Base-by-base conservation (phyloP, 2,329 filamentous ascomycete genomes). In the Lachnellula arida region DNA sequence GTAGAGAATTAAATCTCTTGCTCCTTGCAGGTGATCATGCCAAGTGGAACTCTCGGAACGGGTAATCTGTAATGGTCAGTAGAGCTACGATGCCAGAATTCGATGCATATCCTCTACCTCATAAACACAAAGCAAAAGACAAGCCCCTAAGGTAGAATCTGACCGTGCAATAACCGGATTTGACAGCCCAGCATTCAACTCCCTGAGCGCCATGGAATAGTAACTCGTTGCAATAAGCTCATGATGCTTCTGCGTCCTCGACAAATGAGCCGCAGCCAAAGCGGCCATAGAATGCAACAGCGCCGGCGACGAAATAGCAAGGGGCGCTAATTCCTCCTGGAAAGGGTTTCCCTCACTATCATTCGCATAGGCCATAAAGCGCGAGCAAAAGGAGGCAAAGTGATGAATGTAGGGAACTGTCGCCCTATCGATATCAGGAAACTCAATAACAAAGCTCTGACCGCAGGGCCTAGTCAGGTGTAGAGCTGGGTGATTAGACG, bases 261-360 rank as follows among this genome's bases (percentile, higher is more conserved):
- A 50, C 40, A 68, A 52, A 63, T 68, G 67, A 5, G 65, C 63
- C 11, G 67, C 67, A 43, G 67, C 64, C 35, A 68, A 48, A n/a
- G 67, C 67, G 37, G 65, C 60, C 57, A 69, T 69, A 6, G 66
- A 62, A 57, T 68, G 63, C 19, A 69, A 54, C 25, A 69, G 43
- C 12, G 67, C 67, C 12, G 66, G 67, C 12, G 62, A 65, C 0
- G 62, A 62, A 6, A 54, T 61, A 15, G 62, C 66, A 15, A 60
- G 52, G 6, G 67, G 67, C 6, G 67, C 61, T 19, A 69, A 37
- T 35, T 66, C 62, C 43, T 63, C 61, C 46, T 67, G 63, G 46
- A 69, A 69, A 11, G 67, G 67, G 40, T 69, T 69, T 2, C 62
- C 61, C 40, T 69, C 65, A 50, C 63, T 64, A 35, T 69, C 67